phyloP scores from a whole-genome alignment of 2,329 filamentous ascomycete species.

The Fusarium burgessii region DNA sequence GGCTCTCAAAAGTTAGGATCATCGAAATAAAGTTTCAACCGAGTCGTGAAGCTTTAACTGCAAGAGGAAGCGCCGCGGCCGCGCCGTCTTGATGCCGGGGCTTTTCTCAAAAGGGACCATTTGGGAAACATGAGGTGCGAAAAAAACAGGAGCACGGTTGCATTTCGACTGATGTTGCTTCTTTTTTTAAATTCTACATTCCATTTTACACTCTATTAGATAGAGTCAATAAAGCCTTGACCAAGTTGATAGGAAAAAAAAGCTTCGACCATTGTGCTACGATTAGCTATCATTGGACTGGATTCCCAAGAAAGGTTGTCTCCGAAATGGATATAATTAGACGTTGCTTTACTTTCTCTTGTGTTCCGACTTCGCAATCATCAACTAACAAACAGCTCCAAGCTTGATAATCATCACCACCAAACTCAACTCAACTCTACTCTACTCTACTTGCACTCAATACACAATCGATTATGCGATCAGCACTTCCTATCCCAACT shows the following conservation, averaged over 20 bases:
- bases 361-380: not conserved
- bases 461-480: conserved; percentile 32
- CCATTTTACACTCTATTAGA: not conserved
- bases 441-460: not conserved
- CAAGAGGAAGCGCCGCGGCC: conserved; percentile 43
- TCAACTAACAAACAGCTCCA: conserved; percentile 13
- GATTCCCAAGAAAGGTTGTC: not conserved
- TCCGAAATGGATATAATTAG: conserved; percentile 29
- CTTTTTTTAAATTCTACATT: conserved; percentile 1
- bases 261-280: conserved; percentile 14
- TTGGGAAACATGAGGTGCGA: conserved; percentile 2
- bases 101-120: conserved; percentile 20
- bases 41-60: conserved; percentile 29
- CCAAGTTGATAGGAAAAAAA: not conserved
- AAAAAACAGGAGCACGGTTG: conserved; percentile 11
- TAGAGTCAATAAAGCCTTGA: not conserved
- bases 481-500: conserved; percentile 35
- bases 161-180: not conserved
- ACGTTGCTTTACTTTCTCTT: conserved; percentile 6
- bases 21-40: conserved; percentile 38
- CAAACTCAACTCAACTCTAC: not conserved
- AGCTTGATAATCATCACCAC: conserved; percentile 9
- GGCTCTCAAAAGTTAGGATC: conserved; percentile 10
- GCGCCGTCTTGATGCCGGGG: conserved; percentile 36
- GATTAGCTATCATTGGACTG: not conserved